A percentile compares a stretch with the other conserved stretches of the same genome.
Evolutionary conservation across 2,329 filamentous ascomycete species (phyloP).

Genomic region (Aspergillus udagawae): DNA sequence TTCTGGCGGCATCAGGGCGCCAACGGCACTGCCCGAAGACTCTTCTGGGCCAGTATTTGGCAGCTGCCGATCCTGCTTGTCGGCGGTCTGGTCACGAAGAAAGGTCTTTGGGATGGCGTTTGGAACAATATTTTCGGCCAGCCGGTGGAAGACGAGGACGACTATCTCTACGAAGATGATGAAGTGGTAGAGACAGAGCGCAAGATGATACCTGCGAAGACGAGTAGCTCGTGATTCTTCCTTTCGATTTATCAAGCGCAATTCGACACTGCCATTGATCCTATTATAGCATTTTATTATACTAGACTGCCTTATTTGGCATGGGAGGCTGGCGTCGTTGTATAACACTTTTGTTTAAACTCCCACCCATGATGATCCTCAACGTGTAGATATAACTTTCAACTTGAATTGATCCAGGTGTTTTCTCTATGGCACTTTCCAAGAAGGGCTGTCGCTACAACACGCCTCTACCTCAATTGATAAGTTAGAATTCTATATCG

Average conservation of each 20-base stretch:
- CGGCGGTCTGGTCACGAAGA: slow-evolving; percentile 87
- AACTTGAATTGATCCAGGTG: background rate
- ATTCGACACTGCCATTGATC: background rate
- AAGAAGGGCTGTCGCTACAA: too few relatives aligned
- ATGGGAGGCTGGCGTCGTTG: background rate
- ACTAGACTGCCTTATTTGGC: background rate
- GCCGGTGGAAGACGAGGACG: slow-evolving; percentile 52
- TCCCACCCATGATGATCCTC: background rate
- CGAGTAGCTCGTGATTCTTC: background rate
- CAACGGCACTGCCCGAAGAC: slow-evolving; percentile 71
- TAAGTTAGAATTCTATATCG: too few relatives aligned
- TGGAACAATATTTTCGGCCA: slow-evolving; percentile 65
- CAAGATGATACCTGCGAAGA: background rate
- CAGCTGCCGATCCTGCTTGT: slow-evolving; percentile 88
- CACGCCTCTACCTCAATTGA: too few relatives aligned
- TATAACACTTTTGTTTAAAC: background rate
- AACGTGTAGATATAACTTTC: background rate
- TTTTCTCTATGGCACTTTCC: background rate
- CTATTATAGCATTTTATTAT: background rate
- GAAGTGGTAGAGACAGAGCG: slow-evolving; percentile 12
- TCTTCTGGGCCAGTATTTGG: slow-evolving; percentile 99
- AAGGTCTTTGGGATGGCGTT: slow-evolving; percentile 82
- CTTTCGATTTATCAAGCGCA: background rate
- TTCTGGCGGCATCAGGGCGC: slow-evolving; percentile 79
- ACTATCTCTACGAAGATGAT: slow-evolving; percentile 55